Base-by-base conservation (phyloP, 192 early-diverging fungal species). In the Haplosporangium gracile region DNA sequence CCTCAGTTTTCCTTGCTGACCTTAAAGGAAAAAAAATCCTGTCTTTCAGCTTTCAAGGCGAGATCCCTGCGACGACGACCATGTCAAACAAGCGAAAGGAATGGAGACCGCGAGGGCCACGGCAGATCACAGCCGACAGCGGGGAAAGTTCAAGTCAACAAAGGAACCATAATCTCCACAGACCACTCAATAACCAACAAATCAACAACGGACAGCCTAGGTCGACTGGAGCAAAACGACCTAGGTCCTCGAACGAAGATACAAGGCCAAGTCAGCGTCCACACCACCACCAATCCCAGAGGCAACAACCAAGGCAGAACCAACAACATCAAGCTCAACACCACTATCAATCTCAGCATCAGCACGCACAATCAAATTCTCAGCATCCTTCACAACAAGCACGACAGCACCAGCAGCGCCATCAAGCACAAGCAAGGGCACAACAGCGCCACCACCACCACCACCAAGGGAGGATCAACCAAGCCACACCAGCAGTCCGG, bases 51-150 rank as follows among this genome's bases (percentile, higher is more conserved):
- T 26, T 57, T 11, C n/a, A 10, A 65, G 26, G 29, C 0, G 60
- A 65, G 60, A 65, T 65, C 60, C 11, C 29, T 51, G 16, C 49
- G 16, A 51, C 15, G 16, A 51, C n/a, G 10, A 29, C 60, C 26
- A 65, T 65, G 60, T 65, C 60, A 65, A 32, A 65, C 60, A 65
- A 65, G 60, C 60, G 60, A 65, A 65, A 65, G 60, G 60, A 65
- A 65, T 65, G 60, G 60, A 29, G 60, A 4, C 60, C 60, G 13
- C 60, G 60, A 32, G 60, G 60, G 4, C 60, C 60, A 65, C 60
- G 60, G 60, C 29, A 65, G 60, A 29, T 32, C 13, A 11, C 4
- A 8, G 10, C 29, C 11, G 11, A 65, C 6, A 15, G 13, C 26
- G 29, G 11, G 26, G 60, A 65, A 13, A 32, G 60, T 15, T 65